Conservation (phyloP, 2,329 filamentous ascomycete genomes). For the Colletotrichum cuscutae region DNA sequence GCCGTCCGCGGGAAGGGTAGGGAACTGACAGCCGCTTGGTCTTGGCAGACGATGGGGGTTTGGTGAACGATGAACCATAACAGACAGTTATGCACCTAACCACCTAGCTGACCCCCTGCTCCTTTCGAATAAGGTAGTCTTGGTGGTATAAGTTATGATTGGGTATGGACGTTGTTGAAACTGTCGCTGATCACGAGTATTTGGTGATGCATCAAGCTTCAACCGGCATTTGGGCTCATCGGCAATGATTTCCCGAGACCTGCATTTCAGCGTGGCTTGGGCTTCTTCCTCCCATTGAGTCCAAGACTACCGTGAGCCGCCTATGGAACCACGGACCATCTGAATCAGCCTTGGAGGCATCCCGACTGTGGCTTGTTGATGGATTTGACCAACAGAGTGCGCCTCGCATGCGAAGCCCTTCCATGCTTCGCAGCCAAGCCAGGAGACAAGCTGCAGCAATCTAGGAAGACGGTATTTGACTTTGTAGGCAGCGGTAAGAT, state of each 20-base stretch:
- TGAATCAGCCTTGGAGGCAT: neutral
- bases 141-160: neutral
- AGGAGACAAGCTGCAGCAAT: neutral
- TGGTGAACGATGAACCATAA: neutral
- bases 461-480: neutral
- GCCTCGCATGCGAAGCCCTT: neutral
- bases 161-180: neutral
- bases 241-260: neutral
- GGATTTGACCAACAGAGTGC: neutral
- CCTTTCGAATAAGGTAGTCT: neutral
- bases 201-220: neutral
- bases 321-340: neutral
- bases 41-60: neutral
- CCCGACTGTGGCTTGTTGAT: neutral
- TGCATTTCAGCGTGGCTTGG: neutral
- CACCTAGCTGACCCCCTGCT: neutral
- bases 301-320: neutral
- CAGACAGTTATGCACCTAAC: neutral
- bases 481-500: neutral
- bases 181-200: neutral
- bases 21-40: neutral
- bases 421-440: neutral
- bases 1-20: constrained; percentile 4
- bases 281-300: neutral
- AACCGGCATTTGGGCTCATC: neutral